Base-by-base conservation (phyloP, 169 alveolate genomes). In the Sarcocystis neurona region DNA sequence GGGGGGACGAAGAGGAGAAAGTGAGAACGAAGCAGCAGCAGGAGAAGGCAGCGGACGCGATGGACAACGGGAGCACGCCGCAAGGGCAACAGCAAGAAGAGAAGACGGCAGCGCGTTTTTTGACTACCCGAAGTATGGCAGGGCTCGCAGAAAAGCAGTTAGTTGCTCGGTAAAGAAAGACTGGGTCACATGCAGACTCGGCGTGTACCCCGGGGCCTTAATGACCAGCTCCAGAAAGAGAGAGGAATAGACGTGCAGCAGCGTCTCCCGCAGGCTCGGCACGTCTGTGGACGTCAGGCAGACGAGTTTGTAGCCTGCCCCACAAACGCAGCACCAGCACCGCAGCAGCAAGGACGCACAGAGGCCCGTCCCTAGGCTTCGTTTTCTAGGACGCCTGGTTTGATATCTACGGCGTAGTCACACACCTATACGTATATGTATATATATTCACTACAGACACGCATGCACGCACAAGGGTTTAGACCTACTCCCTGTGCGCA, bases 231-330 rank as follows among this genome's bases (percentile, higher is more conserved):
- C 87, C 0, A 89, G 37, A 23, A 89, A 89, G 0, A 89, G 46
- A 12, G 63, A n/a, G 34, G 41, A 48, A 37, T 74, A 89, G 20
- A 89, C 80, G 66, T 44, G 66, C n/a, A 79, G 78, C 43, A 89
- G 85, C 10, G 53, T 74, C 15, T 79, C 86, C 0, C 53, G 30
- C 41, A 89, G 37, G 32, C 56, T 66, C 8, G 89, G 89, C 1
- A 89, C 85, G n/a, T 89, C 89, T 20, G 92, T 89, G 1, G 92
- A 89, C 15, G 92, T 68, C 53, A 89, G 48, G 44, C 86, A 89
- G 34, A 70, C 92, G 48, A 89, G 80, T 20, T 85, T 85, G 78
- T 89, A 89, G 68, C 92, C 92, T 48, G 84, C 1, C 34, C 34
- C n/a, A n/a, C n/a, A n/a, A n/a, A n/a, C n/a, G 34, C 79, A 23